phyloP scores from a whole-genome alignment of 805 yeast genomes.

The Wickerhamiella occidentalis region DNA sequence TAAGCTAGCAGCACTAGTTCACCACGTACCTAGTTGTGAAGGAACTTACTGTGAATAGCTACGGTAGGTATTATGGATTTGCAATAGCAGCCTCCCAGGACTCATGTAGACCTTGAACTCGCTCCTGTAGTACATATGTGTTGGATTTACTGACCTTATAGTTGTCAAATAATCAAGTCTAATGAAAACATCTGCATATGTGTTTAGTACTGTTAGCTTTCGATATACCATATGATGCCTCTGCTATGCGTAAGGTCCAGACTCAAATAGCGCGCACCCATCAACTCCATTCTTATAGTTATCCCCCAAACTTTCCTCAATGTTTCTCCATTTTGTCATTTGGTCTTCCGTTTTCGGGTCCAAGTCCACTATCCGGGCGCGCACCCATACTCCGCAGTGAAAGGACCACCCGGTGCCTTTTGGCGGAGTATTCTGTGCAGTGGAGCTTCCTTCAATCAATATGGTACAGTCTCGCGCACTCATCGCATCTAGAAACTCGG shows the following conservation, averaged over 20 bases:
- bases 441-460: conserved; percentile 29
- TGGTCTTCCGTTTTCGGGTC: conserved; percentile 38
- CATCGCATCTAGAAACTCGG: conserved; percentile 38
- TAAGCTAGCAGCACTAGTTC: conserved; percentile 3
- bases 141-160: too few relatives aligned
- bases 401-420: conserved; percentile 20
- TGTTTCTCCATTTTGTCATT: conserved; percentile 37
- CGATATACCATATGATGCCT: too few relatives aligned
- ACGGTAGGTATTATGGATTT: too few relatives aligned
- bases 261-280: background rate
- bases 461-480: conserved; percentile 47
- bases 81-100: too few relatives aligned
- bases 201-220: too few relatives aligned
- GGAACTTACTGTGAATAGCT: too few relatives aligned
- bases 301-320: conserved; percentile 28
- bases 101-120: too few relatives aligned
- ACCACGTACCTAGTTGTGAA: too few relatives aligned
- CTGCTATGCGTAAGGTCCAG: too few relatives aligned
- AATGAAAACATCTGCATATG: too few relatives aligned
- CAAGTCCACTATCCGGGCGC: conserved; percentile 38
- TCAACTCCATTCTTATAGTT: conserved; percentile 11
- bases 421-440: background rate
- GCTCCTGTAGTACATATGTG: too few relatives aligned
- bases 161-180: too few relatives aligned
- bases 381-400: conserved; percentile 20